Conservation (phyloP, 176 grass and related monocot species). For the Guadua angustifolia region DNA sequence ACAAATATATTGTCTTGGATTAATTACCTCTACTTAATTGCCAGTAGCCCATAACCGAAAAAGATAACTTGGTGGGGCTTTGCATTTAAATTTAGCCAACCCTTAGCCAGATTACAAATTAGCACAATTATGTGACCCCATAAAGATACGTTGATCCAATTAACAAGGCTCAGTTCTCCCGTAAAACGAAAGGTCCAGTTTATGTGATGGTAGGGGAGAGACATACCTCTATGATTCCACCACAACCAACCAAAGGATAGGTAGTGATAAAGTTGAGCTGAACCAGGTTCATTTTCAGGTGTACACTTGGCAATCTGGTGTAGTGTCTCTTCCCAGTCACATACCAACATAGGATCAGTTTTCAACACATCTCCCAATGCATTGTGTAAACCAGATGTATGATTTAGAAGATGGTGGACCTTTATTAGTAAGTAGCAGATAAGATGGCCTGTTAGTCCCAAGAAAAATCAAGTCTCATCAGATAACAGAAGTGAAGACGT, state of each 20-base stretch:
- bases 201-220: constrained; percentile 10
- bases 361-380: constrained; percentile 72
- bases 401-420: constrained; percentile 95
- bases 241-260: constrained; percentile 97
- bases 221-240: constrained; percentile 90
- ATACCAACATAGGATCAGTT: constrained; percentile 70
- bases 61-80: background rate
- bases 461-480: constrained; percentile 13
- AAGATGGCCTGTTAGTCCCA: constrained; percentile 14
- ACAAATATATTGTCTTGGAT: background rate
- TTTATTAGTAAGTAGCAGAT: constrained; percentile 42
- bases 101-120: background rate
- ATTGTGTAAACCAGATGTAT: constrained; percentile 91
- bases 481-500: constrained; percentile 16
- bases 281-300: constrained; percentile 87
- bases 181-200: background rate
- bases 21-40: constrained; percentile 1
- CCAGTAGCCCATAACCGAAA: background rate
- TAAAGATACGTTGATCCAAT: background rate
- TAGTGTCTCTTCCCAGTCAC: constrained; percentile 87
- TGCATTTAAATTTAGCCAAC: constrained; percentile 6
- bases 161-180: constrained; percentile 13
- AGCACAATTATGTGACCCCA: background rate
- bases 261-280: constrained; percentile 82
- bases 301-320: constrained; percentile 52